phyloP scores from a whole-genome alignment of 1,284 basidiomycete genomes.

The Ustilago esculenta region DNA sequence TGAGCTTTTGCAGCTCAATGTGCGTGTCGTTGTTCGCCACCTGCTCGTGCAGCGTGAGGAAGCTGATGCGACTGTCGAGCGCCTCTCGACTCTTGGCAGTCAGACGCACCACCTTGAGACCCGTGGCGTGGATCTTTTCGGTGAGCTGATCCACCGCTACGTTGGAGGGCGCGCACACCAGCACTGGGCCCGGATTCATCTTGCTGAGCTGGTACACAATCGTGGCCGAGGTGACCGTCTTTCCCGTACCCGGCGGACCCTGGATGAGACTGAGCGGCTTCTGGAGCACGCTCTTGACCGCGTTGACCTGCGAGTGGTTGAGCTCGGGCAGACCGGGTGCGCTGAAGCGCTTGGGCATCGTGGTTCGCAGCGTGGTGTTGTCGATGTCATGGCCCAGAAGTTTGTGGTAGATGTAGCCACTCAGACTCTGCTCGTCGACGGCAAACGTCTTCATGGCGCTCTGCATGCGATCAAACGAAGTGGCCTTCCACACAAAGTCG shows the following conservation, averaged over 20 bases:
- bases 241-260: conserved; percentile 97
- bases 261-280: conserved; percentile 95
- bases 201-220: conserved; percentile 98
- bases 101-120: conserved; percentile 94
- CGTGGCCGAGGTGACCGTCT: conserved; percentile 99
- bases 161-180: conserved; percentile 98
- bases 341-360: conserved; percentile 96
- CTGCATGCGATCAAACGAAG: conserved; percentile 99
- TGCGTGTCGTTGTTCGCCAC: conserved; percentile 86
- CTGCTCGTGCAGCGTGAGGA: conserved; percentile 95
- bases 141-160: conserved; percentile 99
- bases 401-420: conserved; percentile 98
- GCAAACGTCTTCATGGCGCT: conserved; percentile 99
- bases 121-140: conserved; percentile 97
- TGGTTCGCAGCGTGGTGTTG: conserved; percentile 82
- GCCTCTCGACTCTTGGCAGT: conserved; percentile 98
- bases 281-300: conserved; percentile 96
- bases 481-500: conserved; percentile 99
- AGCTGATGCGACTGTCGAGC: conserved; percentile 88
- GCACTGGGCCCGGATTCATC: conserved; percentile 99
- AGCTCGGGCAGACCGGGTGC: conserved; percentile 97
- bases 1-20: conserved; percentile 90
- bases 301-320: conserved; percentile 99
- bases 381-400: conserved; percentile 92
- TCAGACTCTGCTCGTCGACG: conserved; percentile 98